phyloP scores from a whole-genome alignment of 2,329 filamentous ascomycete species.

The Curvularia verruculosa region DNA sequence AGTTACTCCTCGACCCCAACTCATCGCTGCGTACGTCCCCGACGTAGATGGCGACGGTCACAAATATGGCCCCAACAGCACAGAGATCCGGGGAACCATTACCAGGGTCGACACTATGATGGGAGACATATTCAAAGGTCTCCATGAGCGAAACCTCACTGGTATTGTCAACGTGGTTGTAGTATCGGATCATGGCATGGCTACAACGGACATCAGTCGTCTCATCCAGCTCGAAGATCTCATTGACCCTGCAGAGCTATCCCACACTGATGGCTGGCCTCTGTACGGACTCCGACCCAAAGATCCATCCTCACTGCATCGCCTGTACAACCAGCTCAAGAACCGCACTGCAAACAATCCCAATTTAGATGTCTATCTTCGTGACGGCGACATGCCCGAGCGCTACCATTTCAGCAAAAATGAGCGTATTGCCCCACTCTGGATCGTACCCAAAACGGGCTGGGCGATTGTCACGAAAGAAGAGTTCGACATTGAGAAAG shows the following conservation, averaged over 20 bases:
- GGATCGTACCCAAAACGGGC: slow-evolving; percentile 90
- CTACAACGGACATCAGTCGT: slow-evolving; percentile 80
- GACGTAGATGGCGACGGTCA: slow-evolving; percentile 90
- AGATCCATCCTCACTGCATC: slow-evolving; percentile 66
- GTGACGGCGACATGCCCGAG: slow-evolving; percentile 85
- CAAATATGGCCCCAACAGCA: slow-evolving; percentile 90
- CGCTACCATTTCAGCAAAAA: slow-evolving; percentile 91
- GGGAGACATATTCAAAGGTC: slow-evolving; percentile 72
- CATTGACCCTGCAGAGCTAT: slow-evolving; percentile 76
- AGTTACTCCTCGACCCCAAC: slow-evolving; percentile 72
- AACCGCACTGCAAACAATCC: slow-evolving; percentile 66
- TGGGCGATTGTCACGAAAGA: slow-evolving; percentile 86
- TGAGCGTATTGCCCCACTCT: slow-evolving; percentile 87
- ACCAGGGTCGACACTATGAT: slow-evolving; percentile 82
- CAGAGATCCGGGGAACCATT: slow-evolving; percentile 82
- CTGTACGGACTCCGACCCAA: slow-evolving; percentile 86
- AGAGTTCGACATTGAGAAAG: slow-evolving; percentile 77
- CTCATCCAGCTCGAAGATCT: slow-evolving; percentile 90
- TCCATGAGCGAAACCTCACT: slow-evolving; percentile 83
- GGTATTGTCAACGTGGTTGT: slow-evolving; percentile 90
- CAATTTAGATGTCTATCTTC: slow-evolving; percentile 85
- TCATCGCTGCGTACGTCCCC: slow-evolving; percentile 94
- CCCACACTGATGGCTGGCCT: slow-evolving; percentile 92
- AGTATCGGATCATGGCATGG: slow-evolving; percentile 99
- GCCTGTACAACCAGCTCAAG: slow-evolving; percentile 65